A percentile compares a stretch with the other conserved stretches of the same genome.
phyloP scores from a whole-genome alignment of 2,329 filamentous ascomycete genomes.

The Colletotrichum sp. region DNA sequence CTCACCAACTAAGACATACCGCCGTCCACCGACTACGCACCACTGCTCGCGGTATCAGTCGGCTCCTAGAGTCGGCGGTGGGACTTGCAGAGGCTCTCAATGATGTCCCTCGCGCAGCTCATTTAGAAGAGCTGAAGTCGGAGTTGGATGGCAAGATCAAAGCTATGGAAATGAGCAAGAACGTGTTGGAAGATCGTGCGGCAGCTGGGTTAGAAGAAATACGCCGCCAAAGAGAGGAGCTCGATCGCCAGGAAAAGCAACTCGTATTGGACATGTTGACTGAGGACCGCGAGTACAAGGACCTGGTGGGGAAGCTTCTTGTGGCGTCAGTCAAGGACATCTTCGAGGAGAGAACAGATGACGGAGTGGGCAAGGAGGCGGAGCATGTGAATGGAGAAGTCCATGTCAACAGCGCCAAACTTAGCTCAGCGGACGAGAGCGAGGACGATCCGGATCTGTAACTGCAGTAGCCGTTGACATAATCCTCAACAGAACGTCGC shows the following conservation, averaged over 20 bases:
- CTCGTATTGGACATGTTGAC: conserved; percentile 29
- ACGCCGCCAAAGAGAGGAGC: conserved; percentile 35
- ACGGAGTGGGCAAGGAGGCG: not conserved
- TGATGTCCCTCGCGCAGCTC: conserved; percentile 29
- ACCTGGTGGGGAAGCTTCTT: conserved; percentile 32
- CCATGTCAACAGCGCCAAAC: not conserved
- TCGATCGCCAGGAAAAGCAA: conserved; percentile 37
- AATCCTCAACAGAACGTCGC: not conserved
- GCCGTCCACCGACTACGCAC: conserved; percentile 36
- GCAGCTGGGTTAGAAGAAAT: conserved; percentile 34
- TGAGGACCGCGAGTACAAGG: conserved; percentile 33
- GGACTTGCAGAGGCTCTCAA: conserved; percentile 31
- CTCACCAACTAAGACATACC: conserved; percentile 29
- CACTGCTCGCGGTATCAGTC: conserved; percentile 29
- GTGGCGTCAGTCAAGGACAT: conserved; percentile 28
- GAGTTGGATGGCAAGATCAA: conserved; percentile 33
- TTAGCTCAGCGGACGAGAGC: not conserved
- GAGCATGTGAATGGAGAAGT: not conserved
- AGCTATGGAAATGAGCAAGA: conserved; percentile 38
- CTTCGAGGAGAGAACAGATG: not conserved
- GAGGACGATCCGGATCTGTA: not conserved
- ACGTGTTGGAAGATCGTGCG: conserved; percentile 31
- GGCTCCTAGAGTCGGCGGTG: conserved; percentile 31
- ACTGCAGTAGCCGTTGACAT: not conserved
- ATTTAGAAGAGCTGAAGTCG: conserved; percentile 31